Base-by-base conservation (phyloP, 371 early-diverging fungal species). In the Rhizopus microsporus region DNA sequence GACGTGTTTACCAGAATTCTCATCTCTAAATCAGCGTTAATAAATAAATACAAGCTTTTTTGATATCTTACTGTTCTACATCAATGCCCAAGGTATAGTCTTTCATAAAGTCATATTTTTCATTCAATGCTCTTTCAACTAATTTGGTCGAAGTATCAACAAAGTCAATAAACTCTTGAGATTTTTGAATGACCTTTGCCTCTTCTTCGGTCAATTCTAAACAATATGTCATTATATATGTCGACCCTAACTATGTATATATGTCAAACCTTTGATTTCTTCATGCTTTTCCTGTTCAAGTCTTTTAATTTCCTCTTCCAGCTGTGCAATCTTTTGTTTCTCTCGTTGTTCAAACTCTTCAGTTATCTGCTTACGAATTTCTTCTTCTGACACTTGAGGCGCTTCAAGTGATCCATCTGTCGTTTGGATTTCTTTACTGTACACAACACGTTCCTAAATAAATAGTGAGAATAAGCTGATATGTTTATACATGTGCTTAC, bases 341-440 rank as follows among this genome's bases (percentile, higher is more conserved):
- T 88, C 88, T 57, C 84, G 83, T 51, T 73, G 71, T 34, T 80
- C 82, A 43, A 82, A 68, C 35, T 84, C 87, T 15, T 82, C 86
- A 55, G 75, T 75, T 49, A 88, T 73, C 58, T 84, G 77, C 51
- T 72, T 65, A 51, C 85, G 63, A 12, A 88, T 78, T 49, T 86
- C 87, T 54, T 85, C 83, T 63, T 89, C 90, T 35, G 78, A 71
- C 5, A 65, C 45, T 35, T 79, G 66, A 1, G 85, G 86, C 49
- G 75, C 79, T 57, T 87, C 88, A 60, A 77, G 77, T 6, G 78
- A 76, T 38, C 74, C 78, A 45, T 85, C 89, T 1, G 82, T 75
- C 4, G 95, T 95, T 63, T 97, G 97, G 13, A 88, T 86, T 60
- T 93, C 94, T 71, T 95, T 95, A 71, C 84, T 89, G 75, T 96